Base-by-base conservation (phyloP, 768 basidiomycete species). In the Chlorophyllum brunneum region DNA sequence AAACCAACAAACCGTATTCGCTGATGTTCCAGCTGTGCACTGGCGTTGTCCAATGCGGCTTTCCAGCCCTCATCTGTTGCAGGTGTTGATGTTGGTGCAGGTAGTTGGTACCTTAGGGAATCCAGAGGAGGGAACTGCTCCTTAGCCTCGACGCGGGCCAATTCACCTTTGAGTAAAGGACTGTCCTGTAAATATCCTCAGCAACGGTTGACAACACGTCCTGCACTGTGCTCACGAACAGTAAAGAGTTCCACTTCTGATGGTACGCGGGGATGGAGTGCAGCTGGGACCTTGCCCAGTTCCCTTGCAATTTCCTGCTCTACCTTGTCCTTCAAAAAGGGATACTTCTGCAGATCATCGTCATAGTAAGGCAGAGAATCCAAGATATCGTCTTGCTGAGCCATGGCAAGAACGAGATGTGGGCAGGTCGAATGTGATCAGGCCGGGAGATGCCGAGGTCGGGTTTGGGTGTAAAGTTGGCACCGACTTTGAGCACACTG, bases 331-430 rank as follows among this genome's bases (percentile, higher is more conserved):
- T 79, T 83, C 33, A 93, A 72, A 33, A 76, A 61, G 1, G 91
- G 89, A 54, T 78, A 81, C 50, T 79, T 79, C 55, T 92, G 88
- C 46, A 95, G 77, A 65, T 97, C 92, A 65, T 93, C 90, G 72
- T 98, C 94, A 63, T 91, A 93, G 71, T 97, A 98, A 15, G 94
- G 94, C 57, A 97, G 76, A 22, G 92, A 88, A 68, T 97, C 93
- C 59, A 92, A 81, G 31, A 86, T 73, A 52, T 74, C 73, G 41
- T 58, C 22, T 30, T 49, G 30, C 26, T 54, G 33, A 24, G 46
- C 46, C 48, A 49, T 49, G 48, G 38, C 34, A 36, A 47, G 45
- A 20, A 11, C 13, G 9, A 37, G 15, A 15, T 24, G 50, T 46
- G 40, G 0, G 27, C 9, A 34, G 51, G 38, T n/a, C n/a, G 41